These are phyloP conservation scores for Cudoniella acicularis DNA, from an alignment of 495 filamentous ascomycete genomes.

Conservation along the genomic window DNA sequence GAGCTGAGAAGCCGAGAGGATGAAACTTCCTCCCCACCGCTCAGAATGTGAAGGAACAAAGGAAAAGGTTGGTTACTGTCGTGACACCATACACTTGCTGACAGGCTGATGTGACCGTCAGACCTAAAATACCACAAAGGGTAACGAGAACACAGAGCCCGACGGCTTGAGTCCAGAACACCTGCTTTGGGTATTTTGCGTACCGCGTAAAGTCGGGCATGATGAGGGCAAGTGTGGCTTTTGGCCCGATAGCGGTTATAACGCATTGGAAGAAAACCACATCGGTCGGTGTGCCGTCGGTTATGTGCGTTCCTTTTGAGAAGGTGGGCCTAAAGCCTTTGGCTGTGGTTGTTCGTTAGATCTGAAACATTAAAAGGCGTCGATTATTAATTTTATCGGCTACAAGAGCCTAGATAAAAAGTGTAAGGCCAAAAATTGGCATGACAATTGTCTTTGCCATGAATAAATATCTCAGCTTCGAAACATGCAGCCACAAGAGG, in stretches of 20 bases:
- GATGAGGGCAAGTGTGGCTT: constrained; percentile 40
- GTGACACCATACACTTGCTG: constrained; percentile 34
- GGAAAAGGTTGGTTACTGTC: too few species aligned
- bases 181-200: constrained; percentile 14
- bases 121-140: constrained; percentile 35
- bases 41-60: too few species aligned
- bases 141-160: constrained; percentile 40
- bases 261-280: constrained; percentile 30
- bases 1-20: too few species aligned
- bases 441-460: constrained; percentile 50
- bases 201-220: constrained; percentile 32
- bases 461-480: constrained; percentile 51
- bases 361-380: neutral
- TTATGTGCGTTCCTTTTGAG: constrained; percentile 22
- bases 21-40: too few species aligned
- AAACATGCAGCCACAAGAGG: constrained; percentile 43
- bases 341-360: constrained; percentile 17
- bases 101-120: constrained; percentile 37
- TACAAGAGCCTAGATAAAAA: constrained; percentile 47
- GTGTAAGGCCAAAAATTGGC: constrained; percentile 42
- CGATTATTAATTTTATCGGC: constrained; percentile 8
- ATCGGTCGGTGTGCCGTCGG: constrained; percentile 22
- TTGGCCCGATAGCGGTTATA: constrained; percentile 35
- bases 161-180: constrained; percentile 29
- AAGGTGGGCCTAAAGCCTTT: constrained; percentile 36